Conservation (phyloP, 768 basidiomycete species). For the Suillus sp. region DNA sequence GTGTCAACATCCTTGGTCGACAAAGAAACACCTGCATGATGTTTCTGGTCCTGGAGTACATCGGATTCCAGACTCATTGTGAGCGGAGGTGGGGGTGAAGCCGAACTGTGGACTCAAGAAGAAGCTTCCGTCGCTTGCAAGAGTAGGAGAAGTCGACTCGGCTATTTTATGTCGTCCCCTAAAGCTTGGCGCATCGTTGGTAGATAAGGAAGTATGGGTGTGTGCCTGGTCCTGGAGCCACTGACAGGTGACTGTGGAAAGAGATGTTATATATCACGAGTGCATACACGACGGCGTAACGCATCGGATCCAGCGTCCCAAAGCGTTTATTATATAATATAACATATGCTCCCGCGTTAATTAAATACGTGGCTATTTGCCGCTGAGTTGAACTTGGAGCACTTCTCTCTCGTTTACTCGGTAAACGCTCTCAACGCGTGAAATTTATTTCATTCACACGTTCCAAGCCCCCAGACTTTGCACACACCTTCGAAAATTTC, state of each 20-base stretch:
- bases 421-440: neutral
- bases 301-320: no score
- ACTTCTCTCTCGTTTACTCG: no score
- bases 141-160: neutral
- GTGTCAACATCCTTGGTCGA: slow-evolving; percentile 54
- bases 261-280: no score
- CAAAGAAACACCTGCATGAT: slow-evolving; percentile 39
- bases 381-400: no score
- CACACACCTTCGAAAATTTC: neutral
- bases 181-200: slow-evolving; percentile 1
- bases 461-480: neutral
- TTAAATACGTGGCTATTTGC: no score
- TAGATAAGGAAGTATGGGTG: neutral
- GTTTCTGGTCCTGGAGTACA: slow-evolving; percentile 30
- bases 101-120: neutral
- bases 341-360: no score
- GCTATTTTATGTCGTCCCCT: slow-evolving; percentile 1
- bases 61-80: slow-evolving; percentile 14
- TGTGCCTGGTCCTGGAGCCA: neutral
- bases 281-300: no score
- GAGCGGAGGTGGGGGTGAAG: neutral
- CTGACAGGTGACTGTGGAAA: neutral
- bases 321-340: no score
- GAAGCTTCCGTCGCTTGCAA: neutral
- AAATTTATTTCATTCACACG: neutral